Percentiles rank a stretch among this genome's conserved stretches.
phyloP scores from a whole-genome alignment of 2,329 filamentous ascomycete genomes.

The Microcyclosporella mali region DNA sequence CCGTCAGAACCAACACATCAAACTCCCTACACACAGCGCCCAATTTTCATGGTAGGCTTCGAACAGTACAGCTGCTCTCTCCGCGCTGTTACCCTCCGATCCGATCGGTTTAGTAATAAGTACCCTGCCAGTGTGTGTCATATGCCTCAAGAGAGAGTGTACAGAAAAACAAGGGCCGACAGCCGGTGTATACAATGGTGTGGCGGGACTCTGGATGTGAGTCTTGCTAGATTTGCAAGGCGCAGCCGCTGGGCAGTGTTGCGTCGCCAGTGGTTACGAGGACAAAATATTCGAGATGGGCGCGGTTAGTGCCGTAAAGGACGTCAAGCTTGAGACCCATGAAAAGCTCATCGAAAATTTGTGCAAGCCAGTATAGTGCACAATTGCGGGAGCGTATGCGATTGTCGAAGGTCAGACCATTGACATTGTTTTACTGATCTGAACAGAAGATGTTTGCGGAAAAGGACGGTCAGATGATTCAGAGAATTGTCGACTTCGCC shows the following conservation, averaged over 20 bases:
- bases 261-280: background rate
- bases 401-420: background rate
- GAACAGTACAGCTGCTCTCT: background rate
- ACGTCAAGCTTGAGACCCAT: background rate
- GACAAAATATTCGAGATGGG: background rate
- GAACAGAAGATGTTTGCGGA: background rate
- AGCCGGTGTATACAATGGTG: background rate
- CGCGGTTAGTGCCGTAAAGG: background rate
- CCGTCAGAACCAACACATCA: background rate
- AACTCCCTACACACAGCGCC: background rate
- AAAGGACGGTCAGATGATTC: background rate
- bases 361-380: background rate
- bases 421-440: background rate
- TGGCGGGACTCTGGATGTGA: background rate
- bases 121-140: background rate
- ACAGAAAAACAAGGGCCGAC: background rate
- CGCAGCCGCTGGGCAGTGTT: background rate
- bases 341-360: background rate
- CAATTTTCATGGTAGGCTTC: slow-evolving; percentile 1
- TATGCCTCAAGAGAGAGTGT: background rate
- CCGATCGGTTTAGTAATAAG: background rate
- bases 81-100: background rate
- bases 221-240: background rate
- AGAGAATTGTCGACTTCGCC: background rate
- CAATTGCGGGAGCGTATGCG: background rate